Percentiles rank a stretch among this genome's conserved stretches.
Evolutionary conservation across 1,284 basidiomycete species (phyloP).

Genomic region (Bjerkandera adusta): DNA sequence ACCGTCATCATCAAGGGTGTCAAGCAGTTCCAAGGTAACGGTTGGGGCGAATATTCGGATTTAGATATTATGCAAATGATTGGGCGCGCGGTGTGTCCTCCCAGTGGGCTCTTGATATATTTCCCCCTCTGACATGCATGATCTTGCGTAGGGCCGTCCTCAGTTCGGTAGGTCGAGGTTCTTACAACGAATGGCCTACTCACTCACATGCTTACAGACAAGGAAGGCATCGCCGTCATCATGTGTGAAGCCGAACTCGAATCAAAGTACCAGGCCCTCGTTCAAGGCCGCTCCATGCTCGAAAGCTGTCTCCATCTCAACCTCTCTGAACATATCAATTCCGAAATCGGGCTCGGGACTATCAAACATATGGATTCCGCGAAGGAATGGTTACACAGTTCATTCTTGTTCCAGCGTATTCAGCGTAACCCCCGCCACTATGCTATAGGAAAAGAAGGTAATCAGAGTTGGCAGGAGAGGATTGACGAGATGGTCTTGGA

Average conservation of each 20-base stretch:
- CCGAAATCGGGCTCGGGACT: conserved; percentile 85
- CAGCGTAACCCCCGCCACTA: conserved; percentile 82
- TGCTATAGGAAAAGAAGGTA: conserved; percentile 53
- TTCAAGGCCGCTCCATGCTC: conserved; percentile 67
- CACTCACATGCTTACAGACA: conserved; percentile 46
- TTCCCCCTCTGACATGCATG: background rate
- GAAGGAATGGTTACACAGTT: conserved; percentile 75
- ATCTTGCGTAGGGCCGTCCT: conserved; percentile 69
- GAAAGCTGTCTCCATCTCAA: conserved; percentile 86
- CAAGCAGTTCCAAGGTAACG: conserved; percentile 57
- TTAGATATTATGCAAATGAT: conserved; percentile 87
- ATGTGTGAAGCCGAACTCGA: conserved; percentile 77
- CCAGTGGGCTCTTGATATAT: background rate
- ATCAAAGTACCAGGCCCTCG: conserved; percentile 65
- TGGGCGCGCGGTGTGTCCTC: conserved; percentile 67
- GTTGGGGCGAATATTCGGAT: conserved; percentile 74
- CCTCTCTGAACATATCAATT: conserved; percentile 88
- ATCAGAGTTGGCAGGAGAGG: conserved; percentile 65
- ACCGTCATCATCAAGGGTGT: conserved; percentile 84
- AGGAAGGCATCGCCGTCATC: conserved; percentile 76
- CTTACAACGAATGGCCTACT: background rate
- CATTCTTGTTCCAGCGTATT: conserved; percentile 84
- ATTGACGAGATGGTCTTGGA: conserved; percentile 71
- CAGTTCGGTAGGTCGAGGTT: conserved; percentile 74
- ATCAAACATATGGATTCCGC: conserved; percentile 69